Base-by-base conservation (phyloP, 768 basidiomycete species). In the Dacryopinax spathularia region DNA sequence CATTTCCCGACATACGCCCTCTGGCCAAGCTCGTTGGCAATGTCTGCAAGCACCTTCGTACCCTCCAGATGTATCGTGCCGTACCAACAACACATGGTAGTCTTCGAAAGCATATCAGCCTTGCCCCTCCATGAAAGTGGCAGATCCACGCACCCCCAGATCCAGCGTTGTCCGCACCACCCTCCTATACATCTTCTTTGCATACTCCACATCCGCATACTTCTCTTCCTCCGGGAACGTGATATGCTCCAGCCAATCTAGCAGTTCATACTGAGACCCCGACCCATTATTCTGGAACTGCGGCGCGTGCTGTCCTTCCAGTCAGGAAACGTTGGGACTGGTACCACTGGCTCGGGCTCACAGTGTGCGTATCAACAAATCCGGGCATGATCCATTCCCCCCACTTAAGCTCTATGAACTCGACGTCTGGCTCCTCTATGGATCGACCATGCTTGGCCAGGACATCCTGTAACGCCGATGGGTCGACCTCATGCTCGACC, bases 41-140 rank as follows among this genome's bases (percentile, higher is more conserved):
- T 81, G 39, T 91, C 84, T 1, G 89, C 93, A 4, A 98, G 82
- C 34, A 82, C 75, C 75, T 88, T 90, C 7, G 91, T 91, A 0
- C 86, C 81, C 63, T 88, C 86, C 27, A 86, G 75, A 72, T 98
- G 91, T 15, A 93, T 73, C 1, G 84, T 87, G 7, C 84, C 90
- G 71, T 90, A 95, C 73, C 94, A 96, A 72, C 91, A 96, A 70
- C 86, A 90, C 0, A 94, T 96, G 0, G 94, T 96, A 1, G 92
- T 95, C 93, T 92, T 1, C n/a, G 69, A 31, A n/a, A 62, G 22
- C 10, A 39, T 33, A 62, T 10, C 6, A 16, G 22, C 35, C 18
- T 13, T n/a, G n/a, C n/a, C n/a, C 20, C 29, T 33, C 35, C 9
- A 13, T 63, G 44, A 56, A 34, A 60, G 33, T 7, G 18, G 18